Evolutionary conservation across 768 basidiomycete species (phyloP).

Genomic region (Pleurotus ostreatus): DNA sequence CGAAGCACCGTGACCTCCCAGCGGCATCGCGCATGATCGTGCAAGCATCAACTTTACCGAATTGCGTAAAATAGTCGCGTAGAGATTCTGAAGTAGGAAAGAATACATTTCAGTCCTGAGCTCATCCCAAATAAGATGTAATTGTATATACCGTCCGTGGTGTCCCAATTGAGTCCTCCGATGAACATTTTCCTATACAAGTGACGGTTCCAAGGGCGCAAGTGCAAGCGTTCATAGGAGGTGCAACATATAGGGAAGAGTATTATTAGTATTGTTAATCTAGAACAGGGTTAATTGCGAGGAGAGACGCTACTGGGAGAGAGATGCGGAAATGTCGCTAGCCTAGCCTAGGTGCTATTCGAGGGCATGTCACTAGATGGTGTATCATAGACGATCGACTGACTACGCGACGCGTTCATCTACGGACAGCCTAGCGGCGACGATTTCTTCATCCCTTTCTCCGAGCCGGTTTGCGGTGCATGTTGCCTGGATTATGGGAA

Average conservation of each 20-base stretch:
- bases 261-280: constrained; percentile 81
- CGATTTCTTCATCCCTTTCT: constrained; percentile 5
- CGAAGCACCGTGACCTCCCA: constrained; percentile 94
- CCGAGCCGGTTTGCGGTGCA: neutral
- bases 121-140: constrained; percentile 30
- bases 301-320: constrained; percentile 73
- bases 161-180: constrained; percentile 99
- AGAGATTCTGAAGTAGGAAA: constrained; percentile 56
- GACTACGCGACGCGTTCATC: constrained; percentile 31
- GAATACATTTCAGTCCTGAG: constrained; percentile 39
- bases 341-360: constrained; percentile 75
- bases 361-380: constrained; percentile 56
- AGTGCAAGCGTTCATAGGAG: constrained; percentile 16
- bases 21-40: constrained; percentile 98
- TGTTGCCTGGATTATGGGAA: neutral
- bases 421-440: constrained; percentile 13
- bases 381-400: constrained; percentile 43
- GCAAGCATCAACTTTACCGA: constrained; percentile 95
- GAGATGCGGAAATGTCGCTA: constrained; percentile 41
- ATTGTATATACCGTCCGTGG: constrained; percentile 87
- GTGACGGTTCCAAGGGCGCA: constrained; percentile 20
- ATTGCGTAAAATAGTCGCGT: constrained; percentile 89
- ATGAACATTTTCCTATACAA: constrained; percentile 98
- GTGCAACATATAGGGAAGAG: constrained; percentile 37
- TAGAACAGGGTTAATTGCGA: constrained; percentile 63